Percentiles rank a stretch among this genome's conserved stretches.
phyloP scores from a whole-genome alignment of 257 asterid species.

The Jacaranda copaia region DNA sequence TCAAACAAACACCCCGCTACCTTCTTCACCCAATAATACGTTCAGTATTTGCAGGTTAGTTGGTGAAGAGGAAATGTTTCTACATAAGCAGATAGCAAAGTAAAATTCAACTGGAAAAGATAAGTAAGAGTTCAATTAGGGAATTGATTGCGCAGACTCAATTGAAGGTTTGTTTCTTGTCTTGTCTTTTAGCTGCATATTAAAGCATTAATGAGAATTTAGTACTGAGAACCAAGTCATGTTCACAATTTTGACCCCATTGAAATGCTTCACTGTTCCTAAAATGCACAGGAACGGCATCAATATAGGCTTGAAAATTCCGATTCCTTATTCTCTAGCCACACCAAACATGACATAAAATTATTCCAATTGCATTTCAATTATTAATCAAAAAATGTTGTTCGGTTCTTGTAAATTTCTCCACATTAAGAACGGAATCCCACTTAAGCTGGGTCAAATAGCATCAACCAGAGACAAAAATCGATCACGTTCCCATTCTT shows the following conservation, averaged over 20 bases:
- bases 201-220: neutral
- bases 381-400: neutral
- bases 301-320: slow-evolving; percentile 1
- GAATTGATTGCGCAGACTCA: neutral
- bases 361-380: neutral
- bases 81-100: neutral
- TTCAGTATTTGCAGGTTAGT: neutral
- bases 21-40: slow-evolving; percentile 16
- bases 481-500: neutral
- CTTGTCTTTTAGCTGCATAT: slow-evolving; percentile 3
- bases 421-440: neutral
- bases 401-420: neutral
- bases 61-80: neutral
- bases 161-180: neutral
- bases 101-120: neutral
- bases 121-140: neutral
- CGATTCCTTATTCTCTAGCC: neutral
- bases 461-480: neutral
- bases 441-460: slow-evolving; percentile 14
- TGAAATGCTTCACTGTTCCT: too few relatives aligned
- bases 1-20: too few relatives aligned
- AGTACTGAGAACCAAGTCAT: neutral
- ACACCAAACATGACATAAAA: neutral
- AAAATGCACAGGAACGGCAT: neutral
- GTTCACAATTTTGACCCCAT: neutral